These are phyloP conservation scores for Nigrograna mackinnonii DNA, from an alignment of 2,329 filamentous ascomycete genomes.

Conservation along the genomic window DNA sequence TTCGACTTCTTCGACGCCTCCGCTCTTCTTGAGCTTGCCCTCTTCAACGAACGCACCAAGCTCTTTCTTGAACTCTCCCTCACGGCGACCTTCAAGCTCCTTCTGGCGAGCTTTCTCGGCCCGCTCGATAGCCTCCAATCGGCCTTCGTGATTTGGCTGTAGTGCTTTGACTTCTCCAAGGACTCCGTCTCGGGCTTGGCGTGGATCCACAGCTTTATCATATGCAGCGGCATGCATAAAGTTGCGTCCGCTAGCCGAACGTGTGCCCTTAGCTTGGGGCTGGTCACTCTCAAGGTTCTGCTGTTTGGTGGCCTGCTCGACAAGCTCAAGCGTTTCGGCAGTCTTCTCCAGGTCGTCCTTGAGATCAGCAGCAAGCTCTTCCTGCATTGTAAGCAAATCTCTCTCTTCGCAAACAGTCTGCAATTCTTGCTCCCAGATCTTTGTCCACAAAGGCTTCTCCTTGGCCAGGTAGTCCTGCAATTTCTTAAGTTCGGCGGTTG, in stretches of 20 bases:
- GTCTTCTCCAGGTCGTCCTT: slow-evolving; percentile 96
- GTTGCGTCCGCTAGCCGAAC: slow-evolving; percentile 53
- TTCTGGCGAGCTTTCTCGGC: slow-evolving; percentile 89
- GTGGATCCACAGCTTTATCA: slow-evolving; percentile 67
- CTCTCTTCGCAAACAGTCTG: slow-evolving; percentile 95
- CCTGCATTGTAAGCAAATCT: slow-evolving; percentile 93
- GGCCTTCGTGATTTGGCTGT: slow-evolving; percentile 90
- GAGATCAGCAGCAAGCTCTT: slow-evolving; percentile 89
- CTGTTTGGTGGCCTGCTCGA: slow-evolving; percentile 98
- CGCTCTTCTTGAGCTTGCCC: slow-evolving; percentile 92
- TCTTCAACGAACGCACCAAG: slow-evolving; percentile 84
- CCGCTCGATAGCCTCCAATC: slow-evolving; percentile 94
- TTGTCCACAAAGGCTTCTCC: slow-evolving; percentile 97
- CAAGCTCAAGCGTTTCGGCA: slow-evolving; percentile 87
- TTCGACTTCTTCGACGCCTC: slow-evolving; percentile 93
- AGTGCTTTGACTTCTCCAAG: slow-evolving; percentile 91
- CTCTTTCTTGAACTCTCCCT: slow-evolving; percentile 83
- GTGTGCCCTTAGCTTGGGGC: slow-evolving; percentile 49
- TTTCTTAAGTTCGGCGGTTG: slow-evolving; percentile 86
- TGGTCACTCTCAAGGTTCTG: slow-evolving; percentile 78
- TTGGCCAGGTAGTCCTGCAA: slow-evolving; percentile 89
- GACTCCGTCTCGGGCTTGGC: slow-evolving; percentile 85
- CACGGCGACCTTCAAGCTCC: slow-evolving; percentile 76
- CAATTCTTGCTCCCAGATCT: slow-evolving; percentile 98
- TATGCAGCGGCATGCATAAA: slow-evolving; percentile 36